Percentiles rank a stretch among this genome's conserved stretches.
Evolutionary conservation across 805 yeast genomes (phyloP).

Genomic region (Peterozyma toletana): DNA sequence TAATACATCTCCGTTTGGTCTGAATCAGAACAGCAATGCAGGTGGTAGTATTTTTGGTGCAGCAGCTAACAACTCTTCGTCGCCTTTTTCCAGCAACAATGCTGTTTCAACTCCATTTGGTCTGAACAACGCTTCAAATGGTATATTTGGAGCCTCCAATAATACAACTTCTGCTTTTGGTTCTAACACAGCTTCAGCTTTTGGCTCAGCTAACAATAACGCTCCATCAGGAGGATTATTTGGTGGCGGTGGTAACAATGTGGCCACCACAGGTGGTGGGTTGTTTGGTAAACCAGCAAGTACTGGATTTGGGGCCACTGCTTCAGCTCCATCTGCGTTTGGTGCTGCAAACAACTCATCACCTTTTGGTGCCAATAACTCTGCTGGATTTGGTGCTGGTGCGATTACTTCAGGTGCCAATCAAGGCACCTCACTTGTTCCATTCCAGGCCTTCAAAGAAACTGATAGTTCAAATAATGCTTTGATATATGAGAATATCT

Average conservation of each 20-base stretch:
- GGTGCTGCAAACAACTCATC: slow-evolving; percentile 18
- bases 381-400: slow-evolving; percentile 23
- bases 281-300: slow-evolving; percentile 12
- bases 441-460: slow-evolving; percentile 65
- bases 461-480: slow-evolving; percentile 57
- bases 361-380: slow-evolving; percentile 15
- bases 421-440: slow-evolving; percentile 67
- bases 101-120: slow-evolving; percentile 34
- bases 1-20: slow-evolving; percentile 20
- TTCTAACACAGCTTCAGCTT: slow-evolving; percentile 10
- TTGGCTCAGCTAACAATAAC: slow-evolving; percentile 3
- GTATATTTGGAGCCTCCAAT: slow-evolving; percentile 29
- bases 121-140: slow-evolving; percentile 19
- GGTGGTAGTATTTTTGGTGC: slow-evolving; percentile 24
- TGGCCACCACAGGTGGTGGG: slow-evolving; percentile 15
- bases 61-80: slow-evolving; percentile 9
- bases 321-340: slow-evolving; percentile 23
- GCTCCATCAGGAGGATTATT: slow-evolving; percentile 7
- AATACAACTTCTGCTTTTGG: slow-evolving; percentile 35
- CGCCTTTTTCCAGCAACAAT: slow-evolving; percentile 17
- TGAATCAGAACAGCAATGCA: slow-evolving; percentile 14
- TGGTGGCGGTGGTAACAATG: slow-evolving; percentile 14
- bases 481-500: slow-evolving; percentile 63
- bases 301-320: slow-evolving; percentile 15
- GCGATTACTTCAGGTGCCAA: slow-evolving; percentile 26